Base-by-base conservation (phyloP, 495 filamentous ascomycete species). In the Xeromyces bisporus region DNA sequence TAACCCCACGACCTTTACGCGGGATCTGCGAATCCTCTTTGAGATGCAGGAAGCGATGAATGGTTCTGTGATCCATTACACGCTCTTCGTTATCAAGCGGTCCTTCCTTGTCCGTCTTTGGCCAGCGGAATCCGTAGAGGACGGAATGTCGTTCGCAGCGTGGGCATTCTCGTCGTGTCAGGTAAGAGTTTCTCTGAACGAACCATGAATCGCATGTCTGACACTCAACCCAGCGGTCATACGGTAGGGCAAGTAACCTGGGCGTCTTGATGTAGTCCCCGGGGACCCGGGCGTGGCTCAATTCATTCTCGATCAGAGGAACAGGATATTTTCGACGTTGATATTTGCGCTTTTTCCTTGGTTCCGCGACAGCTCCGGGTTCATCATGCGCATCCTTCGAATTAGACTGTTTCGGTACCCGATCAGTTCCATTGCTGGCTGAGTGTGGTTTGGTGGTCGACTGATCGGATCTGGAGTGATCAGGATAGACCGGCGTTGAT, bases 111-210 rank as follows among this genome's bases (percentile, higher is more conserved):
- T 92, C 78, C 1, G 91, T 96, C 54, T 96, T 91, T 11, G 89
- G 89, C 91, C 91, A 99, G 31, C 72, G 66, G 43, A 78, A 92
- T 0, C 91, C 91, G 48, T 94, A 99, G 1, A 99, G 61, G 52
- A 91, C 96, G 15, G 80, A 86, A 42, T 99, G 89, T 0, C 91
- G 68, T 58, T 96, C 91, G 53, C 89, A 99, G 11, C 91, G 71
- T 7, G 79, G 82, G 47, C 89, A 99, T 16, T 78, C 76, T 14
- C 73, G 67, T 10, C 79, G 74, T 2, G 87, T 91, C 33, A 73
- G 74, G 49, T 89, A 94, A 2, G 76, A 83, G 42, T 96, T 77
- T 11, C 65, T 60, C 42, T 97, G 86, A 1, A 96, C 73, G 43
- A 96, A 99, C 36, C 71, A 67, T 1, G 63, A 55, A 11, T 69